phyloP scores from a whole-genome alignment of 345 rosid genomes.

The Pseudoturritis turrita region DNA sequence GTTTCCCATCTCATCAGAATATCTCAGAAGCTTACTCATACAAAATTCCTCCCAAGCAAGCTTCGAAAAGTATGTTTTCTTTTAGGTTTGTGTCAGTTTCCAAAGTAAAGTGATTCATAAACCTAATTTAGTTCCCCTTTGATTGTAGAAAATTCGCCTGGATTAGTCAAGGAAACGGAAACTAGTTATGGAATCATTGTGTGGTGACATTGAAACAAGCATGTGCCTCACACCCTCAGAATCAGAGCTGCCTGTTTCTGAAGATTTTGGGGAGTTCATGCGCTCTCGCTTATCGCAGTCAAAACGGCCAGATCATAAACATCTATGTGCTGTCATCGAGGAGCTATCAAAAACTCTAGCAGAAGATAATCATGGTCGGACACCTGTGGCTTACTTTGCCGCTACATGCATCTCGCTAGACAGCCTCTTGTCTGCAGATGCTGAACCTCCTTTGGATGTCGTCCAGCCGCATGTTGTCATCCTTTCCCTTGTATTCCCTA shows the following conservation, averaged over 20 bases:
- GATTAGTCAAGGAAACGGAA: conserved; percentile 7
- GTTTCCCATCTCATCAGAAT: background rate
- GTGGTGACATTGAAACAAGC: conserved; percentile 6
- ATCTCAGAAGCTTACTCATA: background rate
- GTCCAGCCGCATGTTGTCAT: conserved; percentile 54
- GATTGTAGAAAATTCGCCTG: background rate
- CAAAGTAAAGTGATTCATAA: background rate
- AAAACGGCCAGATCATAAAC: conserved; percentile 50
- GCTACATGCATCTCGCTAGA: conserved; percentile 59
- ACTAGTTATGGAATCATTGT: conserved; percentile 19
- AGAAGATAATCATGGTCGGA: conserved; percentile 54
- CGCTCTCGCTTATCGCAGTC: conserved; percentile 51
- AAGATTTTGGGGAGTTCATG: conserved; percentile 56
- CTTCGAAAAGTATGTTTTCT: background rate
- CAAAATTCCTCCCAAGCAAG: background rate
- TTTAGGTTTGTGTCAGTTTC: background rate
- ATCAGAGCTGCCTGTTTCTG: conserved; percentile 3
- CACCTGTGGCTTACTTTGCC: conserved; percentile 70
- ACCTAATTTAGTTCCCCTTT: background rate
- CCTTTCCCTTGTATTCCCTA: conserved; percentile 57
- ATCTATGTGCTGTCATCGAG: conserved; percentile 63
- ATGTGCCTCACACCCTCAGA: conserved; percentile 17
- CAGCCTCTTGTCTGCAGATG: conserved; percentile 38
- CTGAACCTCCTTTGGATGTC: conserved; percentile 38
- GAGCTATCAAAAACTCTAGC: conserved; percentile 68